phyloP scores from a whole-genome alignment of 192 early-diverging fungal species.

The Backusella macrospora region DNA sequence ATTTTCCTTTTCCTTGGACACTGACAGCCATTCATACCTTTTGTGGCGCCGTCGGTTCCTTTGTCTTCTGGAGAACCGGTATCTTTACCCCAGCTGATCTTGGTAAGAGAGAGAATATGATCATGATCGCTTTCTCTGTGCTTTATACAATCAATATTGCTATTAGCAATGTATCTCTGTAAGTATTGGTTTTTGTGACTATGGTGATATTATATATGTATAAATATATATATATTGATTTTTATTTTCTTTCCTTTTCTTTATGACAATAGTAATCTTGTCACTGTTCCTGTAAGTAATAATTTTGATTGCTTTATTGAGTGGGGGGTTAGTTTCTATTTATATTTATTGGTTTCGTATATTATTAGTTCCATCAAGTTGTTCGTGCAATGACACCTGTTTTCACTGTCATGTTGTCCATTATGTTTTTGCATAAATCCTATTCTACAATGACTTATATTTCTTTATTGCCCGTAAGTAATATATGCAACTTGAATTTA shows the following conservation, averaged over 20 bases:
- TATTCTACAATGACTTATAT: conserved; percentile 45
- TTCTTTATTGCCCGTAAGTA: conserved; percentile 53
- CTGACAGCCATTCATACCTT: conserved; percentile 69
- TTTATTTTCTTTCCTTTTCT: conserved; percentile 9
- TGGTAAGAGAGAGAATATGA: conserved; percentile 40
- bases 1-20: conserved; percentile 71
- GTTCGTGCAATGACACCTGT: conserved; percentile 67
- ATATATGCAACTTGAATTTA: conserved; percentile 57
- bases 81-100: conserved; percentile 43
- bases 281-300: conserved; percentile 40
- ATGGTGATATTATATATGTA: neutral
- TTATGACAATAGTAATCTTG: conserved; percentile 32
- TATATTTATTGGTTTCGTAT: neutral
- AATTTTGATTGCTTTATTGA: neutral
- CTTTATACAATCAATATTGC: conserved; percentile 78
- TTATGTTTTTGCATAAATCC: conserved; percentile 36
- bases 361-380: conserved; percentile 63
- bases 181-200: conserved; percentile 45
- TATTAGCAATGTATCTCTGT: conserved; percentile 64
- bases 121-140: conserved; percentile 64
- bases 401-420: conserved; percentile 56
- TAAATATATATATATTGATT: neutral
- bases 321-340: conserved; percentile 19
- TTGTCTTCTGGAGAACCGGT: conserved; percentile 30
- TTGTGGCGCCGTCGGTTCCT: conserved; percentile 58